A percentile compares a stretch with the other conserved stretches of the same genome.
Conservation (phyloP, 2,329 filamentous ascomycete species). For the Thielaviopsis cerberus region DNA sequence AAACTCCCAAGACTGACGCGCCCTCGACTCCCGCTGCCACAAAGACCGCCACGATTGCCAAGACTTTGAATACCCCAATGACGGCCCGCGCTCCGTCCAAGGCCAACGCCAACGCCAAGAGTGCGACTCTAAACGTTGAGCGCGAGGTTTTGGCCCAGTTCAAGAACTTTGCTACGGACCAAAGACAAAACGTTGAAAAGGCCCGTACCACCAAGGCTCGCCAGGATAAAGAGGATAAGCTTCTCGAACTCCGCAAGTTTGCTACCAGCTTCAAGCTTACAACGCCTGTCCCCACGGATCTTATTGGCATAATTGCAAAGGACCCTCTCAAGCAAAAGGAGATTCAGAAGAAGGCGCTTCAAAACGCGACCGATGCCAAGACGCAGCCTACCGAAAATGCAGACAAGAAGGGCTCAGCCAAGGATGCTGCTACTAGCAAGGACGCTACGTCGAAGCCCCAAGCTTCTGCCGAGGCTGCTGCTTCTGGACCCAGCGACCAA, state of each 20-base stretch:
- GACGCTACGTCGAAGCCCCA: not conserved
- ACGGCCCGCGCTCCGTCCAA: slow-evolving; percentile 24
- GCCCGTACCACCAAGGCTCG: slow-evolving; percentile 38
- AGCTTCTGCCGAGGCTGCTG: slow-evolving; percentile 17
- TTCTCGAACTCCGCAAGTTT: slow-evolving; percentile 91
- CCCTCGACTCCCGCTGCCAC: slow-evolving; percentile 13
- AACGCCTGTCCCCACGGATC: slow-evolving; percentile 75
- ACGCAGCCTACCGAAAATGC: slow-evolving; percentile 14
- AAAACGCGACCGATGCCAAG: slow-evolving; percentile 24
- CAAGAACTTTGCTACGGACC: slow-evolving; percentile 41
- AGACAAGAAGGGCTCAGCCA: slow-evolving; percentile 28
- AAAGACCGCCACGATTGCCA: slow-evolving; percentile 10
- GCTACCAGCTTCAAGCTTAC: slow-evolving; percentile 84
- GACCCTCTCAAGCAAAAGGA: slow-evolving; percentile 86
- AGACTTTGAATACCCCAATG: slow-evolving; percentile 19
- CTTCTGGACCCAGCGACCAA: slow-evolving; percentile 12
- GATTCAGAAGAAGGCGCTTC: slow-evolving; percentile 58
- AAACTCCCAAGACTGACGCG: slow-evolving; percentile 17
- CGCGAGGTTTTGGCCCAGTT: slow-evolving; percentile 43
- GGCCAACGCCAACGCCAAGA: slow-evolving; percentile 26
- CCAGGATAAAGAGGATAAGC: slow-evolving; percentile 72
- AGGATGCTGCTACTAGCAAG: slow-evolving; percentile 14
- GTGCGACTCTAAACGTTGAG: slow-evolving; percentile 42
- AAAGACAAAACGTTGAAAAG: slow-evolving; percentile 38
- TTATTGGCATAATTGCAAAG: slow-evolving; percentile 90